These are phyloP conservation scores for Grifola frondosa DNA, from an alignment of 1,284 basidiomycete species.

Conservation along the genomic window DNA sequence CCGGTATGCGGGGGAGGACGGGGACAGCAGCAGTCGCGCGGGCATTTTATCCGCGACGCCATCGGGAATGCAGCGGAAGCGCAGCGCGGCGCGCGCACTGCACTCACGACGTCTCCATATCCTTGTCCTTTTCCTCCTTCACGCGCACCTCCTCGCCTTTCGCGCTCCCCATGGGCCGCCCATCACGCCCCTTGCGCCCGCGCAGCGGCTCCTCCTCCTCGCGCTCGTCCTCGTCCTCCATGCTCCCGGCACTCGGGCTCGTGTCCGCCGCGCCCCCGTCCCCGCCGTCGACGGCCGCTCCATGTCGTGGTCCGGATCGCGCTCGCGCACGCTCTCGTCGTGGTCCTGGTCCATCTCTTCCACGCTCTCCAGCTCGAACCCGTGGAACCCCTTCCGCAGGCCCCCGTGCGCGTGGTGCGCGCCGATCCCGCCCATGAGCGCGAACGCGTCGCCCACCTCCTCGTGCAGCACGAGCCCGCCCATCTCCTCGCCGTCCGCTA, in stretches of 20 bases:
- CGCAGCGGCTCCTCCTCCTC: constrained; percentile 27
- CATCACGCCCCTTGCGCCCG: constrained; percentile 31
- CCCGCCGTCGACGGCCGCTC: constrained; percentile 26
- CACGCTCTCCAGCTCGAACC: constrained; percentile 31
- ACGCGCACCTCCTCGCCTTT: constrained; percentile 26
- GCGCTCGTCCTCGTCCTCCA: constrained; percentile 19
- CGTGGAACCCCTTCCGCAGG: constrained; percentile 25
- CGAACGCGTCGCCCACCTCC: constrained; percentile 26
- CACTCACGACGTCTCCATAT: too few relatives aligned
- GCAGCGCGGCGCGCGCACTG: too few relatives aligned
- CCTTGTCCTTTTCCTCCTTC: constrained; percentile 32
- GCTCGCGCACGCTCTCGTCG: constrained; percentile 20
- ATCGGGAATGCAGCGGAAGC: too few relatives aligned
- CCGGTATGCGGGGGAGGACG: too few relatives aligned
- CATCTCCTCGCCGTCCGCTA: constrained; percentile 18
- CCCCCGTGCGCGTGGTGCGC: constrained; percentile 13
- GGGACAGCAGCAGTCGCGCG: too few relatives aligned
- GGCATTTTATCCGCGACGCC: too few relatives aligned
- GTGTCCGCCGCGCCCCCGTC: constrained; percentile 20
- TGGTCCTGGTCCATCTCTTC: constrained; percentile 32
- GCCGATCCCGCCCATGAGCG: constrained; percentile 14
- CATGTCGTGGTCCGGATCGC: constrained; percentile 27
- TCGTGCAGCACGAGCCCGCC: constrained; percentile 33
- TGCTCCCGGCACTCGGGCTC: constrained; percentile 20
- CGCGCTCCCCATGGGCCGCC: constrained; percentile 26